A percentile compares a stretch with the other conserved stretches of the same genome.
phyloP scores from a whole-genome alignment of 106 monocot species.

The Alisma plantagoaquatica region DNA sequence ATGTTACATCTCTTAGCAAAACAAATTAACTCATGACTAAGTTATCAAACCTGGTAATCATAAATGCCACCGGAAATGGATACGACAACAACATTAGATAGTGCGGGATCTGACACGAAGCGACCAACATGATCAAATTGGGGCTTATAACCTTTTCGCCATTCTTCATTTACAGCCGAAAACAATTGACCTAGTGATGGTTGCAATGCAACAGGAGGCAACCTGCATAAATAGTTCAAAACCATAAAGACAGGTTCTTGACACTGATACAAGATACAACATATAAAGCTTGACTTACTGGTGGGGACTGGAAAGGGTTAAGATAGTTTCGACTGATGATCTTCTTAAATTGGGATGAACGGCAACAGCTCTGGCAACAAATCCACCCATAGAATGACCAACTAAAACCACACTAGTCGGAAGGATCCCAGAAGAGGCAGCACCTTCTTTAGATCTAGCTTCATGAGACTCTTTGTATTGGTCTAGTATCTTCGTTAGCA shows the following conservation, averaged over 20 bases:
- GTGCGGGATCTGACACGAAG: conserved; percentile 30
- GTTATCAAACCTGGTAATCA: conserved; percentile 85
- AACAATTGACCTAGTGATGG: conserved; percentile 87
- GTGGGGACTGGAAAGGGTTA: conserved; percentile 93
- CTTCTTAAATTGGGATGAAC: conserved; percentile 73
- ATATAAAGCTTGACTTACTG: conserved; percentile 47
- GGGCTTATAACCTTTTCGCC: conserved; percentile 61
- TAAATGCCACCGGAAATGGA: conserved; percentile 83
- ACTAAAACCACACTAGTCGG: conserved; percentile 90
- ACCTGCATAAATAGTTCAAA: conserved; percentile 45
- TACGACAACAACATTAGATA: conserved; percentile 77
- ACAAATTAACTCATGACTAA: too few relatives aligned
- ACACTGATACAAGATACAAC: neutral
- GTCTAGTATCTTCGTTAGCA: conserved; percentile 73
- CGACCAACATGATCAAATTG: conserved; percentile 23
- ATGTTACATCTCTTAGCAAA: too few relatives aligned
- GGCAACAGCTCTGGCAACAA: conserved; percentile 88
- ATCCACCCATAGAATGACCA: conserved; percentile 99
- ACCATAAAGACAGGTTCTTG: neutral
- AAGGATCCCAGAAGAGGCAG: conserved; percentile 30
- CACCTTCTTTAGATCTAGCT: conserved; percentile 38
- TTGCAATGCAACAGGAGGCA: conserved; percentile 92
- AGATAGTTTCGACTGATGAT: conserved; percentile 70
- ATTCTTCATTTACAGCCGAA: conserved; percentile 73
- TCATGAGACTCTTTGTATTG: conserved; percentile 61